phyloP scores from a whole-genome alignment of 148 eudicot species.

The Suaeda aralocaspica region DNA sequence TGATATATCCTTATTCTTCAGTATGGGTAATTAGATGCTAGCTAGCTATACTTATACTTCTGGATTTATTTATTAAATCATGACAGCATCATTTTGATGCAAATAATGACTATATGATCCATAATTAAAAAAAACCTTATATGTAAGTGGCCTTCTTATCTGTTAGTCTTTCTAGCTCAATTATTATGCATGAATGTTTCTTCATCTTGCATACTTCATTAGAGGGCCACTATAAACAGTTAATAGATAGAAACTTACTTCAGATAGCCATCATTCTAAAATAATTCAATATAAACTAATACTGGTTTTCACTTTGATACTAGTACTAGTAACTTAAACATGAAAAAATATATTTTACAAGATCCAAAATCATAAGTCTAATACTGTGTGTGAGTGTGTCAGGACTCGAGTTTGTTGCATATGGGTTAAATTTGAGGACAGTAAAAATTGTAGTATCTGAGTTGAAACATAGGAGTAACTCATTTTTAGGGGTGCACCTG shows the following conservation, averaged over 20 bases:
- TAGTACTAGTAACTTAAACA: not conserved
- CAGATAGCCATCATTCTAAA: not conserved
- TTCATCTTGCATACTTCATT: not conserved
- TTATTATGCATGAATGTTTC: conserved; percentile 10
- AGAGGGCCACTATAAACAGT: conserved; percentile 4
- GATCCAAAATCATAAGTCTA: conserved; percentile 9
- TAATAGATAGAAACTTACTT: not conserved
- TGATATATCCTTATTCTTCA: not conserved
- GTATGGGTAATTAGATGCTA: not conserved
- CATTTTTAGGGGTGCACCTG: conserved; percentile 14
- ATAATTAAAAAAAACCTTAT: conserved; percentile 21
- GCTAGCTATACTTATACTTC: conserved; percentile 1
- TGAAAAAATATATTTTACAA: not conserved
- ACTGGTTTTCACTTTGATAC: not conserved
- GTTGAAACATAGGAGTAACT: conserved; percentile 5
- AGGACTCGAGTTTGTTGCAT: not conserved
- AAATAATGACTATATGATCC: conserved; percentile 15
- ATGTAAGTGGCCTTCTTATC: conserved; percentile 20
- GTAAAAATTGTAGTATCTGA: not conserved
- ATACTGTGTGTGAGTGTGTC: not conserved
- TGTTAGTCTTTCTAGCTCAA: conserved; percentile 15
- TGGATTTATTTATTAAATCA: conserved; percentile 15
- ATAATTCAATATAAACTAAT: not conserved
- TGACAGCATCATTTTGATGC: conserved; percentile 10
- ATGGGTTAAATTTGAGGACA: not conserved